These are phyloP conservation scores for Ramaria rubella DNA, from an alignment of 768 basidiomycete species.

Conservation along the genomic window DNA sequence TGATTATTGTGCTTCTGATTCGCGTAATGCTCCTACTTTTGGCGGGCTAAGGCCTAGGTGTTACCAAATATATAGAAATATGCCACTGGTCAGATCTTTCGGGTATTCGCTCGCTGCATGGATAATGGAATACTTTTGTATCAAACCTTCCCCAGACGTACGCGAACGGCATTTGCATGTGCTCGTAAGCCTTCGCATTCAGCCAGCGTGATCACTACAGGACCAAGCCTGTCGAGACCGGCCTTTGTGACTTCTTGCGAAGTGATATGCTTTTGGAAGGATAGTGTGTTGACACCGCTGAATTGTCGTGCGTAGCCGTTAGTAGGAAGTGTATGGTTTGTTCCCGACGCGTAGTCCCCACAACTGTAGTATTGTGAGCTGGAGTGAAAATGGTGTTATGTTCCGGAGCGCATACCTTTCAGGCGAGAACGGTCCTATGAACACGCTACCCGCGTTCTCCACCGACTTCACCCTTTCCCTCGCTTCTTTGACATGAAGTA, in stretches of 20 bases:
- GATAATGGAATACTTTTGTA: too few relatives aligned
- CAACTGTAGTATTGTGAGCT: slow-evolving; percentile 46
- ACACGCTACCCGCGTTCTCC: slow-evolving; percentile 93
- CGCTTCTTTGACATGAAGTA: slow-evolving; percentile 79
- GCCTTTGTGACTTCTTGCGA: slow-evolving; percentile 83
- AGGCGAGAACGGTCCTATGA: slow-evolving; percentile 91
- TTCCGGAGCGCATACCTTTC: slow-evolving; percentile 58
- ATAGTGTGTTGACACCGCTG: slow-evolving; percentile 93
- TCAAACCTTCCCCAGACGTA: slow-evolving; percentile 46
- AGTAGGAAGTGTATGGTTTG: slow-evolving; percentile 96
- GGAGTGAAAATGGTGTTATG: background rate
- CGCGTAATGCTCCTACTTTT: background rate
- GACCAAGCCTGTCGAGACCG: slow-evolving; percentile 76
- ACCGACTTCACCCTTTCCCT: slow-evolving; percentile 55
- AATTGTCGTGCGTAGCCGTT: slow-evolving; percentile 97
- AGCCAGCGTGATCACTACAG: slow-evolving; percentile 81
- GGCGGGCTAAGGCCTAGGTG: background rate
- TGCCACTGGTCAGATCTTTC: slow-evolving; percentile 4
- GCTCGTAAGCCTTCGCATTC: slow-evolving; percentile 93
- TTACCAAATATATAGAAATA: background rate
- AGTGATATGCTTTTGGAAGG: slow-evolving; percentile 99
- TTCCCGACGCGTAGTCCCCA: slow-evolving; percentile 98
- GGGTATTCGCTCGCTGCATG: too few relatives aligned
- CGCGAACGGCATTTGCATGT: slow-evolving; percentile 92
- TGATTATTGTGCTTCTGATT: background rate